phyloP scores from a whole-genome alignment of 2,329 filamentous ascomycete species.

The Cordyceps tenuipes region DNA sequence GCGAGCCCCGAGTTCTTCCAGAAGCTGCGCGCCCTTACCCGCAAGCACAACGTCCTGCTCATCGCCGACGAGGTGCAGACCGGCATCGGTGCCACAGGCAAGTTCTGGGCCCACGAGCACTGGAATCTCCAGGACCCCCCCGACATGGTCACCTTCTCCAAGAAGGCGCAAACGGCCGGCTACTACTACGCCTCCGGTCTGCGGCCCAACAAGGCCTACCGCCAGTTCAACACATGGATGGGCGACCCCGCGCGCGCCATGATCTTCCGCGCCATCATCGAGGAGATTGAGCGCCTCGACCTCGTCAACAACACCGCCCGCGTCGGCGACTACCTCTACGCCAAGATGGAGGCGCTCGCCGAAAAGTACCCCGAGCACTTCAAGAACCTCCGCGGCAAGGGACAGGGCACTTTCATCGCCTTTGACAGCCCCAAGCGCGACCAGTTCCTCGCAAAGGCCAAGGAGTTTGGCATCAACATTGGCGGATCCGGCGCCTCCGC shows the following conservation, averaged over 20 bases:
- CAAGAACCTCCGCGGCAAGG: slow-evolving; percentile 76
- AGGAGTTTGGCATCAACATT: slow-evolving; percentile 76
- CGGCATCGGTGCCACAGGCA: slow-evolving; percentile 83
- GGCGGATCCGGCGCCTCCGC: slow-evolving; percentile 70
- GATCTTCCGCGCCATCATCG: slow-evolving; percentile 77
- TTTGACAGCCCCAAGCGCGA: slow-evolving; percentile 80
- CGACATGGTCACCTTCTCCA: slow-evolving; percentile 91
- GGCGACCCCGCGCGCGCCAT: slow-evolving; percentile 79
- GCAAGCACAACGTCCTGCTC: slow-evolving; percentile 68
- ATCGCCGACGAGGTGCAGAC: slow-evolving; percentile 96
- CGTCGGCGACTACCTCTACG: slow-evolving; percentile 72
- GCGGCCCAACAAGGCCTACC: slow-evolving; percentile 85
- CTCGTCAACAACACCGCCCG: slow-evolving; percentile 72
- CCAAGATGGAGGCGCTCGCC: slow-evolving; percentile 58
- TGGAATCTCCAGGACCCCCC: slow-evolving; percentile 74
- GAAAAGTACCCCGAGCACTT: slow-evolving; percentile 68
- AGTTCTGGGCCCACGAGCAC: slow-evolving; percentile 96
- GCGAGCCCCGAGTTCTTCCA: slow-evolving; percentile 82
- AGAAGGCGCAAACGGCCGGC: slow-evolving; percentile 89
- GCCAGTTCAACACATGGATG: slow-evolving; percentile 98
- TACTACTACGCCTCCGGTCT: slow-evolving; percentile 84
- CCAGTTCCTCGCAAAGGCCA: slow-evolving; percentile 69
- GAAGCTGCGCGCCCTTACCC: slow-evolving; percentile 70
- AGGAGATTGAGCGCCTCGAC: slow-evolving; percentile 67
- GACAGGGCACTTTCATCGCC: slow-evolving; percentile 84